A percentile compares a stretch with the other conserved stretches of the same genome.
phyloP scores from a whole-genome alignment of 106 monocot species.

The Dendrobium chrysotoxum region DNA sequence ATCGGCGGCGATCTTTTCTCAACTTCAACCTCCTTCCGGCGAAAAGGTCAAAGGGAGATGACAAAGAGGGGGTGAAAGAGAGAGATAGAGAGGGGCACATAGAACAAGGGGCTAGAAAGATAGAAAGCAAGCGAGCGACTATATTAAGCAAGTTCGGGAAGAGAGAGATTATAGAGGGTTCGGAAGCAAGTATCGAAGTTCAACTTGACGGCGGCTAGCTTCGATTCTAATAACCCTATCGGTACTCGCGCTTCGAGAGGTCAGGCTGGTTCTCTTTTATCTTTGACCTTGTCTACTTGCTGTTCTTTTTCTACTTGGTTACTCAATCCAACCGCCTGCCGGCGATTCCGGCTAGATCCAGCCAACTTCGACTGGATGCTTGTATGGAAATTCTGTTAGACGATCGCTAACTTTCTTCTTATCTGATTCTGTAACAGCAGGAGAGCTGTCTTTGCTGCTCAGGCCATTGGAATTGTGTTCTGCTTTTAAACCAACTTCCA shows the following conservation, averaged over 20 bases:
- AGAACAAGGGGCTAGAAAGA: not conserved
- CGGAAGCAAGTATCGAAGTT: not conserved
- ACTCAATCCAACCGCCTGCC: not conserved
- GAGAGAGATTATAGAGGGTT: not conserved
- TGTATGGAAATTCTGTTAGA: not conserved
- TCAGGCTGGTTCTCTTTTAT: not conserved
- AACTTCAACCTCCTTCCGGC: not conserved
- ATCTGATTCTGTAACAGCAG: not conserved
- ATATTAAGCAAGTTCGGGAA: slow-evolving; percentile 5
- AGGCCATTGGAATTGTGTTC: not conserved
- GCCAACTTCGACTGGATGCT: not conserved
- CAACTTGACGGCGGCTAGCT: not conserved
- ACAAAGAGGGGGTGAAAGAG: not conserved
- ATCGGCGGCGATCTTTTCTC: slow-evolving; percentile 2
- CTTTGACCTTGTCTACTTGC: not conserved
- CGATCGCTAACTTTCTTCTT: not conserved
- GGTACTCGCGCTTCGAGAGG: not conserved
- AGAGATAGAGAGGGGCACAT: not conserved
- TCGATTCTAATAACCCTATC: not conserved
- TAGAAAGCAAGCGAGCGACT: not conserved
- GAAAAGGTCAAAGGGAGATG: slow-evolving; percentile 3
- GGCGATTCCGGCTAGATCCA: slow-evolving; percentile 5
- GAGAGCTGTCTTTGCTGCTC: not conserved
- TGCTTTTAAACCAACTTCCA: not conserved
- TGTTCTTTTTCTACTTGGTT: not conserved